phyloP scores from a whole-genome alignment of 805 yeast genomes.

The Starmerella sirachaensis region DNA sequence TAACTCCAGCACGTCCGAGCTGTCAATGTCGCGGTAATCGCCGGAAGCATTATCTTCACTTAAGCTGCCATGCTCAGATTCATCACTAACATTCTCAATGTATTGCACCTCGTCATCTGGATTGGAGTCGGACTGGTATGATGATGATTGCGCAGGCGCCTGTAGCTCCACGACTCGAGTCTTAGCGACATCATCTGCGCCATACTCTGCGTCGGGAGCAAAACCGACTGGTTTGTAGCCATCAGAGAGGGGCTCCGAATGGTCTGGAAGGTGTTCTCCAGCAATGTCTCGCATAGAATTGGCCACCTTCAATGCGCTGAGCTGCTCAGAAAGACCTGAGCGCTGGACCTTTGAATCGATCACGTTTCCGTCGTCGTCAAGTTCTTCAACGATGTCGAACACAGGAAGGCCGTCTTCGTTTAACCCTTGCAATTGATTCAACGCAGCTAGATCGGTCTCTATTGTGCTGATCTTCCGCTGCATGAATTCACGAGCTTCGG shows the following conservation, averaged over 20 bases:
- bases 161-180: background rate
- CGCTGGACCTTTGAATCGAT: slow-evolving; percentile 37
- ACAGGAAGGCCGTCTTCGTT: slow-evolving; percentile 47
- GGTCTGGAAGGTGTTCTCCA: background rate
- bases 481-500: slow-evolving; percentile 19
- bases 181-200: background rate
- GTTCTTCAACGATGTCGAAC: slow-evolving; percentile 72
- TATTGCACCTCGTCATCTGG: slow-evolving; percentile 6
- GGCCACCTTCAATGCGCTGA: too few relatives aligned
- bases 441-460: slow-evolving; percentile 10
- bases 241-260: background rate
- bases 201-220: background rate
- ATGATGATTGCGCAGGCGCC: slow-evolving; percentile 1
- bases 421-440: slow-evolving; percentile 16
- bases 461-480: slow-evolving; percentile 13
- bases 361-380: slow-evolving; percentile 75
- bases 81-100: slow-evolving; percentile 4
- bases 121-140: background rate
- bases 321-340: slow-evolving; percentile 11
- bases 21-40: slow-evolving; percentile 16
- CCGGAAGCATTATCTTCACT: slow-evolving; percentile 12
- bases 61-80: background rate
- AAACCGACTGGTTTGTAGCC: background rate
- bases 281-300: too few relatives aligned
- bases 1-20: slow-evolving; percentile 25